Percentiles rank a stretch among this genome's conserved stretches.
These are phyloP conservation scores for Rhodotorula sp. DNA, from an alignment of 1,284 basidiomycete genomes.

Conservation along the genomic window DNA sequence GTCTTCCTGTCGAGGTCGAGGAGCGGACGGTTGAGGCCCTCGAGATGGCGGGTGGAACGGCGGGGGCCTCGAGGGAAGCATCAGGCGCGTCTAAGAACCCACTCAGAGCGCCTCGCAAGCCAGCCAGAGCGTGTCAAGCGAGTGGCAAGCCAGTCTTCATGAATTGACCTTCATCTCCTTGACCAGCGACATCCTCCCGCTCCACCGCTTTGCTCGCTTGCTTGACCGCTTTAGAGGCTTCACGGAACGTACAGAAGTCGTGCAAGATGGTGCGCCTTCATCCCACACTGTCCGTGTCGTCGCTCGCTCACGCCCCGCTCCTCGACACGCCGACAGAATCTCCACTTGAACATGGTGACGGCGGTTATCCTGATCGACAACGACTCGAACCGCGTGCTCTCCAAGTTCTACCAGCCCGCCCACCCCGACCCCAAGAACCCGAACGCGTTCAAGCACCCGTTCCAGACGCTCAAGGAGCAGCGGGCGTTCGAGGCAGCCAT, in stretches of 20 bases:
- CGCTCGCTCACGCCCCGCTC: too few relatives aligned
- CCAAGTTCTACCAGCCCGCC: slow-evolving; percentile 88
- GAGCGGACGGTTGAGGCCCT: neutral
- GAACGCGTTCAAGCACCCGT: slow-evolving; percentile 27
- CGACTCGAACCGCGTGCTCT: slow-evolving; percentile 88
- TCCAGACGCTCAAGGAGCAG: slow-evolving; percentile 82
- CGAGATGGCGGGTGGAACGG: neutral
- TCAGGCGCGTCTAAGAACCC: too few relatives aligned
- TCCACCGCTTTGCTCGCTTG: too few relatives aligned
- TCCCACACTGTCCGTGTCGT: too few relatives aligned
- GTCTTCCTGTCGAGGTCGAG: slow-evolving; percentile 4
- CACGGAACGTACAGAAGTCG: neutral
- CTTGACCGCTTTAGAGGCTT: neutral
- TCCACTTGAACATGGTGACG: slow-evolving; percentile 79
- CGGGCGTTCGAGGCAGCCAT: slow-evolving; percentile 92
- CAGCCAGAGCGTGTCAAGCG: too few relatives aligned
- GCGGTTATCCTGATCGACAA: slow-evolving; percentile 90
- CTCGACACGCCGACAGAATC: slow-evolving; percentile 56
- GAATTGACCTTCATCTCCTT: too few relatives aligned
- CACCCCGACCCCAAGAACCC: slow-evolving; percentile 53
- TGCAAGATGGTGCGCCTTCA: neutral
- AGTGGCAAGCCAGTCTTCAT: too few relatives aligned
- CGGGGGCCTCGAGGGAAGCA: too few relatives aligned
- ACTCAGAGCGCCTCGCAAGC: too few relatives aligned
- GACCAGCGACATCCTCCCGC: too few relatives aligned